A percentile compares a stretch with the other conserved stretches of the same genome.
Evolutionary conservation across 805 yeast genomes (phyloP).

Genomic region (Sugiyamaella lignohabitans): DNA sequence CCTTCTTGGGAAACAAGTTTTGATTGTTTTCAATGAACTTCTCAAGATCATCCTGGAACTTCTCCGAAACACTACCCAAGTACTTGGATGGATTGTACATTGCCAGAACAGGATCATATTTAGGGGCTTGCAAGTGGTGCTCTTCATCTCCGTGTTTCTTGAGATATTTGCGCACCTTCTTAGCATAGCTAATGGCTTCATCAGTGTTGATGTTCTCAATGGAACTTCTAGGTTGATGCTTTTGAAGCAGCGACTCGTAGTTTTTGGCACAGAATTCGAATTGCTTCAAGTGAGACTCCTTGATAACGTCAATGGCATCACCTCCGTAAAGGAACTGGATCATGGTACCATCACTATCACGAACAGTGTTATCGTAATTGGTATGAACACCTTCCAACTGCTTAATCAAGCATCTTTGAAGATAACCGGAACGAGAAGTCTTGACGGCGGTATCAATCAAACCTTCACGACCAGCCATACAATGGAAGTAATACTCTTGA

Average conservation of each 20-base stretch:
- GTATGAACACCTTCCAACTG: constrained; percentile 96
- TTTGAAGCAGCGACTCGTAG: constrained; percentile 75
- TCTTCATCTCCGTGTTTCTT: constrained; percentile 54
- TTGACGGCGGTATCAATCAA: constrained; percentile 98
- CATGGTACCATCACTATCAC: constrained; percentile 92
- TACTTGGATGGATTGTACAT: constrained; percentile 83
- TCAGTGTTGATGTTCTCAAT: constrained; percentile 75
- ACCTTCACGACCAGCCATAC: constrained; percentile 99
- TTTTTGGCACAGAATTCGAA: constrained; percentile 90
- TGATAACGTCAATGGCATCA: constrained; percentile 88
- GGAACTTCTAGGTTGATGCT: constrained; percentile 72
- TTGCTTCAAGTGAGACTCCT: constrained; percentile 89
- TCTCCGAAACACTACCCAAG: constrained; percentile 89
- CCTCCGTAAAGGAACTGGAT: constrained; percentile 97
- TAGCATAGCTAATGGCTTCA: constrained; percentile 69
- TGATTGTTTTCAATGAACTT: constrained; percentile 53
- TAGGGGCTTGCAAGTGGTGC: too few species aligned
- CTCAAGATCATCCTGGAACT: constrained; percentile 76
- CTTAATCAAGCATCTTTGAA: constrained; percentile 96
- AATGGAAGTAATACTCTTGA: constrained; percentile 98
- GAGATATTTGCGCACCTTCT: constrained; percentile 66
- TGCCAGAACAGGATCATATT: constrained; percentile 85
- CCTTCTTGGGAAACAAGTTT: constrained; percentile 49
- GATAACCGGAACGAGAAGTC: constrained; percentile 95
- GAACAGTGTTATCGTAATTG: constrained; percentile 87